Percentiles rank a stretch among this genome's conserved stretches.
Conservation (phyloP, 148 eudicot genomes). For the Vaccinium myrtillus region DNA sequence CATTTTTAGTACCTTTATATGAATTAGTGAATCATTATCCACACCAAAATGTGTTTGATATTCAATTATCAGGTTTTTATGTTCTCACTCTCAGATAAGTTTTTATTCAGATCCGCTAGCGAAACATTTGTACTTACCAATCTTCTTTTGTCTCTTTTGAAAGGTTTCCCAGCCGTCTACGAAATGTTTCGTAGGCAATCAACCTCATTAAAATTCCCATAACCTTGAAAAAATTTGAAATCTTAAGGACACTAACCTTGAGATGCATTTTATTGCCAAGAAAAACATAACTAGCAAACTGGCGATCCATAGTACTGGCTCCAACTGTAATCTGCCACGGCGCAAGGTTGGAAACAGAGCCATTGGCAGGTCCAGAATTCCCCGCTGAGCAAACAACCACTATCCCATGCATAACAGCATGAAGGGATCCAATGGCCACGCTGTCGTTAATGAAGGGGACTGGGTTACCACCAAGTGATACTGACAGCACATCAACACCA, state of each 20-base stretch:
- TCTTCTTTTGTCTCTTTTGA: neutral
- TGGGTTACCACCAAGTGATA: slow-evolving; percentile 74
- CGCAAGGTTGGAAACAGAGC: slow-evolving; percentile 57
- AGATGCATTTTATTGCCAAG: slow-evolving; percentile 48
- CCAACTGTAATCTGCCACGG: slow-evolving; percentile 91
- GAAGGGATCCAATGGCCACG: slow-evolving; percentile 80
- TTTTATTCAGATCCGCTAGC: neutral
- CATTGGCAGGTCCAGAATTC: slow-evolving; percentile 67
- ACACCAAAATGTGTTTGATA: neutral
- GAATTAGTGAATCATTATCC: neutral
- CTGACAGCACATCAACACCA: slow-evolving; percentile 83
- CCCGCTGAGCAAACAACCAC: slow-evolving; percentile 80
- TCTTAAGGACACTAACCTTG: slow-evolving; percentile 36
- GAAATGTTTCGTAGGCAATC: neutral
- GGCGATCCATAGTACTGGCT: slow-evolving; percentile 89
- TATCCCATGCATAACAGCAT: slow-evolving; percentile 69
- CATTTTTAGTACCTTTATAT: neutral
- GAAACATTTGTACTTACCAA: neutral
- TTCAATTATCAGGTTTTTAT: neutral
- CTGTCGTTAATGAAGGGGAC: slow-evolving; percentile 52
- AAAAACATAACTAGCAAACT: slow-evolving; percentile 56
- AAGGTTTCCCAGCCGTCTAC: neutral
- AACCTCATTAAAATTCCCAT: neutral
- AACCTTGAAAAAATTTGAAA: neutral
- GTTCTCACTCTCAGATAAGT: neutral